phyloP scores from a whole-genome alignment of 768 basidiomycete species.

The Boletellus sp. region DNA sequence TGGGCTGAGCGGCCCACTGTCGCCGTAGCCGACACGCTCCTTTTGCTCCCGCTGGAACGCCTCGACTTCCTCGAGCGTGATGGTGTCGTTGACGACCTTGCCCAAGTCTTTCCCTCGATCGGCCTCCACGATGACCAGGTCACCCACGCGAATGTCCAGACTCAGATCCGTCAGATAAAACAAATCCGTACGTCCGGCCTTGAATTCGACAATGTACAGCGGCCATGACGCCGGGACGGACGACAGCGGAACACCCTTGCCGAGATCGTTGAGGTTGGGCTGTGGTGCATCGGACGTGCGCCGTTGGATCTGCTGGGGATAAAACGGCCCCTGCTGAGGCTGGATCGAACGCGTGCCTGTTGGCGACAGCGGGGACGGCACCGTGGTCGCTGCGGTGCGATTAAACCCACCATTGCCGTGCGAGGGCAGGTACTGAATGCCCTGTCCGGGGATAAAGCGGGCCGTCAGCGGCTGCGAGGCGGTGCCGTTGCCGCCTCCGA shows the following conservation, averaged over 20 bases:
- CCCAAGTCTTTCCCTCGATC: conserved; percentile 93
- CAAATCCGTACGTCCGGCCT: conserved; percentile 91
- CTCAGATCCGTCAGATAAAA: conserved; percentile 81
- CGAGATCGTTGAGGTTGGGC: conserved; percentile 54
- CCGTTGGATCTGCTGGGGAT: conserved; percentile 34
- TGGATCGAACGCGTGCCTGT: conserved; percentile 28
- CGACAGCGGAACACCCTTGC: conserved; percentile 85
- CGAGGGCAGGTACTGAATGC: conserved; percentile 54
- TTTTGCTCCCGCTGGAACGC: conserved; percentile 82
- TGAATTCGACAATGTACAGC: conserved; percentile 97
- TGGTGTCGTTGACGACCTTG: conserved; percentile 85
- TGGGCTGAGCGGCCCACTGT: conserved; percentile 48
- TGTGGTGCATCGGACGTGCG: conserved; percentile 38
- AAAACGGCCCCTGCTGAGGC: conserved; percentile 28
- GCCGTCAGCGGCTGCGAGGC: conserved; percentile 41
- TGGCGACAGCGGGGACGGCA: conserved; percentile 60
- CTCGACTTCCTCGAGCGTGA: conserved; percentile 87
- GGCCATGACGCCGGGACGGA: conserved; percentile 80
- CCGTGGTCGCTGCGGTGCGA: conserved; percentile 34
- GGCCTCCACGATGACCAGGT: conserved; percentile 94
- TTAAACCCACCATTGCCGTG: conserved; percentile 34
- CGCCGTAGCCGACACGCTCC: conserved; percentile 46
- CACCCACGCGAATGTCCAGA: conserved; percentile 71
- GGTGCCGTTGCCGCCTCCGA: conserved; percentile 17
- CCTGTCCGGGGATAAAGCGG: conserved; percentile 62